Evolutionary conservation across 345 rosid species (phyloP).

Genomic region (Cochlearia excelsa): DNA sequence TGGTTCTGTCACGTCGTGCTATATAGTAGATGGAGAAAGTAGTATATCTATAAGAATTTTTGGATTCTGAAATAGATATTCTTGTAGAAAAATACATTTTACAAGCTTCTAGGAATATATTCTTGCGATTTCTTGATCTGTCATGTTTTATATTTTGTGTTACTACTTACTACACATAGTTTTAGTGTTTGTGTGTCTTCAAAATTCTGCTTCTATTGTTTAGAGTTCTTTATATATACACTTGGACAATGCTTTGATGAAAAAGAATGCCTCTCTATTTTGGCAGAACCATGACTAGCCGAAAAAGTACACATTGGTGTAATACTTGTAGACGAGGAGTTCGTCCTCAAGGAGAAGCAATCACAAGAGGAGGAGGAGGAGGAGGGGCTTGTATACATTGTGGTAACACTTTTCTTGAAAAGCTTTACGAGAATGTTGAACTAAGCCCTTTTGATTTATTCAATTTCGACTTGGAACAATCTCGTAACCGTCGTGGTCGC

Average conservation of each 20-base stretch:
- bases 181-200: not conserved
- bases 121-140: too few species aligned
- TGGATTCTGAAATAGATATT: not conserved
- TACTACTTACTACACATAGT: not conserved
- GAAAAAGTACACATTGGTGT: conserved; percentile 36
- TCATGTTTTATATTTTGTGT: too few species aligned
- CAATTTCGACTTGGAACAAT: conserved; percentile 23
- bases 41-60: not conserved
- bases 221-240: too few species aligned
- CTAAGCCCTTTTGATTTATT: conserved; percentile 32
- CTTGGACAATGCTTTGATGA: not conserved
- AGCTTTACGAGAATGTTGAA: conserved; percentile 19
- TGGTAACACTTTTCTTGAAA: conserved; percentile 22
- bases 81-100: not conserved
- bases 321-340: conserved; percentile 24
- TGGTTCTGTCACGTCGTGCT: not conserved
- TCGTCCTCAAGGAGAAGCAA: too few species aligned
- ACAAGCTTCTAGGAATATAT: too few species aligned
- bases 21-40: not conserved
- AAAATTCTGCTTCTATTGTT: not conserved
- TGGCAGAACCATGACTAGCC: conserved; percentile 25
- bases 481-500: conserved; percentile 12
- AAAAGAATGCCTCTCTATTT: not conserved
- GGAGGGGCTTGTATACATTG: conserved; percentile 31
- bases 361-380: conserved; percentile 20